Base-by-base conservation (phyloP, 1,284 basidiomycete species). In the Hymenochaete sp. region DNA sequence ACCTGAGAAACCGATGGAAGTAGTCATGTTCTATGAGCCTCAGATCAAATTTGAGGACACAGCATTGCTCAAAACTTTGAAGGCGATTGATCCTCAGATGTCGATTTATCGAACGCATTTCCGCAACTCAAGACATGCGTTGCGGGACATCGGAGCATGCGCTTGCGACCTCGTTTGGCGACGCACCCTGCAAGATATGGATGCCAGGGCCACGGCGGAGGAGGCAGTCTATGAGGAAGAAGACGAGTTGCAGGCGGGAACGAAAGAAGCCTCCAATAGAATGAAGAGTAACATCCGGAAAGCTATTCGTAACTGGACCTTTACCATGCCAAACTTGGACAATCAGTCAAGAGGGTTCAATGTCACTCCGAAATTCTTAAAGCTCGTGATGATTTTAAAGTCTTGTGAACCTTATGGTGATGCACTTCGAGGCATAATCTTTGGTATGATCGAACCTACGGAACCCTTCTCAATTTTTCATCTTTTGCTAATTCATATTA, bases 131-230 rank as follows among this genome's bases (percentile, higher is more conserved):
- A 65, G 64, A 25, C 58, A 63, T 49, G 67, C 68, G 16, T 57
- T 72, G 27, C 54, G 59, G 19, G 72, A 81, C 54, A 56, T 85
- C 32, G 82, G 82, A 5, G 53, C 68, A 22, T 83, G 75, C 52
- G 81, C 77, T 40, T 69, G 73, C 36, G 79, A 84, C 54, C 61
- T 82, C 31, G 64, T 79, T 44, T 85, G 79, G 81, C 68, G 74
- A 51, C 67, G 67, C 33, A 68, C 70, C 16, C 55, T 72, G 41
- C 68, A 66, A 44, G 64, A 65, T 6, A 61, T 66, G 33, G 67
- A 68, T 46, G 43, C 53, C 3, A 51, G 48, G 22, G 50, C 55
- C 33, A 48, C 53, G 33, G 46, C 55, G 14, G 59, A 59, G 42
- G 55, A 55, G 21, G 40, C 39, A 7, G 32, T 52, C 21, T 61